Conservation (phyloP, 2,329 filamentous ascomycete genomes). For the Lachnellula suecica region DNA sequence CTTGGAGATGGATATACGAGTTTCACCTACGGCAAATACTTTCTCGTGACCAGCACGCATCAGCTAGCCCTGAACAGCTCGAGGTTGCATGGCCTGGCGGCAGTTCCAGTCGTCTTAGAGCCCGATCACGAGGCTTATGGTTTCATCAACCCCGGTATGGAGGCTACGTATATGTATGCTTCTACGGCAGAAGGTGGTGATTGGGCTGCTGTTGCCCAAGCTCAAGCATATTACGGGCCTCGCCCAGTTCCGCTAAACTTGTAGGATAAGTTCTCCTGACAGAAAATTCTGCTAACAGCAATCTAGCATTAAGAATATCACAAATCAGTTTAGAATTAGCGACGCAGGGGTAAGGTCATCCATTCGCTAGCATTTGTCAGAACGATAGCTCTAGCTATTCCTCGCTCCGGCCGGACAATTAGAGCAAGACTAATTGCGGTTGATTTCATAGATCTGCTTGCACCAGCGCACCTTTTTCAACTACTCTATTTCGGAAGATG, state of each 20-base stretch:
- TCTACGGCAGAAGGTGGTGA: not conserved
- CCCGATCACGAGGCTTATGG: not conserved
- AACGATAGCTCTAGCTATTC: too few relatives aligned
- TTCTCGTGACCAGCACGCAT: constrained; percentile 48
- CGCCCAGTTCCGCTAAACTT: not conserved
- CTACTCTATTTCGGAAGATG: not conserved
- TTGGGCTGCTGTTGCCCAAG: not conserved
- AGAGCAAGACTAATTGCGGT: too few relatives aligned
- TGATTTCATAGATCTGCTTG: too few relatives aligned
- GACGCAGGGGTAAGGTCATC: not conserved
- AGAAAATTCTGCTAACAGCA: not conserved
- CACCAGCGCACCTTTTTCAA: not conserved
- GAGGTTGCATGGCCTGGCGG: constrained; percentile 40
- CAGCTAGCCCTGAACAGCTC: constrained; percentile 35
- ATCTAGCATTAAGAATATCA: not conserved
- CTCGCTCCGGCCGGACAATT: too few relatives aligned
- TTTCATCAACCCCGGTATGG: too few relatives aligned
- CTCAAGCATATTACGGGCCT: not conserved
- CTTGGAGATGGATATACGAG: constrained; percentile 48
- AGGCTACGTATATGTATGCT: too few relatives aligned
- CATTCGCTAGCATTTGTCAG: too few relatives aligned
- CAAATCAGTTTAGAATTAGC: not conserved
- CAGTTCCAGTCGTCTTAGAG: not conserved
- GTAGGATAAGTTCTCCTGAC: not conserved
- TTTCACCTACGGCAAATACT: constrained; percentile 49